Base-by-base conservation (phyloP, 176 grass and related monocot species). In the Rhynchospora pubera region DNA sequence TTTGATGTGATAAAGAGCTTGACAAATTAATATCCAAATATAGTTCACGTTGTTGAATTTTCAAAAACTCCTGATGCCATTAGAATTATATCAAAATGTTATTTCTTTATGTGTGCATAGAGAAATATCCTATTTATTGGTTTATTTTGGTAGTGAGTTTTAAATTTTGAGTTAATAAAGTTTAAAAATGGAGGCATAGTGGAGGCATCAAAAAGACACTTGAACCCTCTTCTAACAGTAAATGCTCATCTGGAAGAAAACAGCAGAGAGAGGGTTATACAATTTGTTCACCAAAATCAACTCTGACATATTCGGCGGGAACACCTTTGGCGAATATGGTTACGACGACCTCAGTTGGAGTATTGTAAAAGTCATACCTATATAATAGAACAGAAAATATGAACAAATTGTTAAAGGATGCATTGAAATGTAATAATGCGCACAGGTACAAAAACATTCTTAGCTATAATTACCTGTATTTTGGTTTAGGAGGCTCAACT, bases 261-360 rank as follows among this genome's bases (percentile, higher is more conserved):
- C 7, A 86, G 23, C 10, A 22, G n/a, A 62, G 85, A 32, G 14
- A 51, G 52, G 79, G 82, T 3, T 91, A 78, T 68, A 97, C 94
- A 87, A 93, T 91, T 83, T 97, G 94, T 93, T 97, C 94, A 65
- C 91, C 89, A 67, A 93, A 97, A 62, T 93, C 93, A 86, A 97
- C 30, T 43, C 64, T 81, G 21, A 97, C 89, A 73, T 65, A 71
- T 81, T 93, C 89, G 90, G 87, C 77, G 12, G 89, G 81, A 83
- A 97, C 77, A 77, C 91, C 89, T 79, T 93, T 97, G 1, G 87
- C 87, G 83, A 97, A 97, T 44, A 97, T 90, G 85, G 89, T 88
- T 42, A 97, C 56, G 47, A 97, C 94, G 52, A 89, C 84, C 39
- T 93, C 94, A 9, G 87, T 79, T 76, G 87, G 6, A 85, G 78